phyloP scores from a whole-genome alignment of 2,329 filamentous ascomycete species.

The Myriosclerotinia curreyana region DNA sequence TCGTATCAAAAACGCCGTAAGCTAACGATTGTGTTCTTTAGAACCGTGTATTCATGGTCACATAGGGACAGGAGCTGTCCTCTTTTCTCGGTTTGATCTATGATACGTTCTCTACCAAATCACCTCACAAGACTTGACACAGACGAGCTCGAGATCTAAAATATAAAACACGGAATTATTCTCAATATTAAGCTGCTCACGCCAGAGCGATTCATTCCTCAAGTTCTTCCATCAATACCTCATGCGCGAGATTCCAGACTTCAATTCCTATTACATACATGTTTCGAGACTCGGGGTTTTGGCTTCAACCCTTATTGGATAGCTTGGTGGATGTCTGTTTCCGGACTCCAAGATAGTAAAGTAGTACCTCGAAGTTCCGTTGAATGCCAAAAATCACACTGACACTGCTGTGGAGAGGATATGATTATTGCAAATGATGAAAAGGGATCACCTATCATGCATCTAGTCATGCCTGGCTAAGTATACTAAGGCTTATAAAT shows the following conservation, averaged over 20 bases:
- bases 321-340: conserved; percentile 84
- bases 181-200: conserved; percentile 90
- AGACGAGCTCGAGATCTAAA: background rate
- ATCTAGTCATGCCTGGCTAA: conserved; percentile 67
- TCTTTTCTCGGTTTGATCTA: conserved; percentile 53
- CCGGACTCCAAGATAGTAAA: conserved; percentile 82
- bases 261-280: conserved; percentile 74
- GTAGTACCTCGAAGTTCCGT: conserved; percentile 60
- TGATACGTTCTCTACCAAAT: conserved; percentile 76
- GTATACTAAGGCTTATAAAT: conserved; percentile 44
- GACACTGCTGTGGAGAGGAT: conserved; percentile 71
- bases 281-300: conserved; percentile 77
- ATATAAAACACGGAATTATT: conserved; percentile 54
- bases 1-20: background rate
- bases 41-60: conserved; percentile 82
- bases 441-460: no score
- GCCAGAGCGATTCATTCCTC: conserved; percentile 81
- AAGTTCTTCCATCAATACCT: conserved; percentile 74
- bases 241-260: conserved; percentile 69
- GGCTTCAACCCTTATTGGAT: conserved; percentile 69
- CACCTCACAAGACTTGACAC: conserved; percentile 71
- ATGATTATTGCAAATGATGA: conserved; percentile 36
- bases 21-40: conserved; percentile 19
- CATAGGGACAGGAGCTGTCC: conserved; percentile 71
- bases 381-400: conserved; percentile 77